A percentile compares a stretch with the other conserved stretches of the same genome.
These are phyloP conservation scores for Phylloporus sp. DNA, from an alignment of 768 basidiomycete species.

Conservation along the genomic window DNA sequence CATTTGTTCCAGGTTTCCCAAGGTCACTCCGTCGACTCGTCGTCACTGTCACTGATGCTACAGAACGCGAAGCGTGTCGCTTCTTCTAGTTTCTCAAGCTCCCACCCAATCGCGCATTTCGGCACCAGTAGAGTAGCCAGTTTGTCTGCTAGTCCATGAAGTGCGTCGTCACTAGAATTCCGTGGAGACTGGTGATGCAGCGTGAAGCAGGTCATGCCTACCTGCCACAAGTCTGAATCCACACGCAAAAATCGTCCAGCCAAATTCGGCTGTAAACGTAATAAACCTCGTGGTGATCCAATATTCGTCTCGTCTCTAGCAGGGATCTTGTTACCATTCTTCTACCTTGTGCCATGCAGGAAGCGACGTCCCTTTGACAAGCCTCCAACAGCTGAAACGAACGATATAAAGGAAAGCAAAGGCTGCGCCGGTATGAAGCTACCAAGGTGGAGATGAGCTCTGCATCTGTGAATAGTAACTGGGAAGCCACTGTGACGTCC, in stretches of 20 bases:
- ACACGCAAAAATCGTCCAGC: slow-evolving; percentile 82
- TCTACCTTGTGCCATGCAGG: slow-evolving; percentile 54
- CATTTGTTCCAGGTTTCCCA: slow-evolving; percentile 6
- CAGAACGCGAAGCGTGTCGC: slow-evolving; percentile 38
- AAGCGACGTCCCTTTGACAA: slow-evolving; percentile 61
- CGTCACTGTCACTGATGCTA: slow-evolving; percentile 62
- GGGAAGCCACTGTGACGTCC: slow-evolving; percentile 4
- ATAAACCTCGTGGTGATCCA: slow-evolving; percentile 82
- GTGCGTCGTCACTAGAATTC: slow-evolving; percentile 48
- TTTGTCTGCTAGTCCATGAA: slow-evolving; percentile 42
- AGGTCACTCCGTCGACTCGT: slow-evolving; percentile 43
- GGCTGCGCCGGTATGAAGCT: slow-evolving; percentile 66
- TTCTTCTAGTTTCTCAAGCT: slow-evolving; percentile 60
- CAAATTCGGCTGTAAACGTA: slow-evolving; percentile 86
- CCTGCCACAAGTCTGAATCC: slow-evolving; percentile 69
- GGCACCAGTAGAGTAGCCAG: slow-evolving; percentile 40
- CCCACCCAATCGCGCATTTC: slow-evolving; percentile 64
- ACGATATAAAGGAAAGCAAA: slow-evolving; percentile 75
- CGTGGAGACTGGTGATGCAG: slow-evolving; percentile 1
- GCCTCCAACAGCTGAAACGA: slow-evolving; percentile 69
- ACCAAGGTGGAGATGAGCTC: slow-evolving; percentile 51
- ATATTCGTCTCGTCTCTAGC: slow-evolving; percentile 63
- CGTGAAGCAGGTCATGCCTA: slow-evolving; percentile 31
- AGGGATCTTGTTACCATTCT: slow-evolving; percentile 59
- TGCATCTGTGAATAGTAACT: slow-evolving; percentile 31